phyloP scores from a whole-genome alignment of 371 early-diverging fungal genomes.

The Coelomomyces lativittatus region DNA sequence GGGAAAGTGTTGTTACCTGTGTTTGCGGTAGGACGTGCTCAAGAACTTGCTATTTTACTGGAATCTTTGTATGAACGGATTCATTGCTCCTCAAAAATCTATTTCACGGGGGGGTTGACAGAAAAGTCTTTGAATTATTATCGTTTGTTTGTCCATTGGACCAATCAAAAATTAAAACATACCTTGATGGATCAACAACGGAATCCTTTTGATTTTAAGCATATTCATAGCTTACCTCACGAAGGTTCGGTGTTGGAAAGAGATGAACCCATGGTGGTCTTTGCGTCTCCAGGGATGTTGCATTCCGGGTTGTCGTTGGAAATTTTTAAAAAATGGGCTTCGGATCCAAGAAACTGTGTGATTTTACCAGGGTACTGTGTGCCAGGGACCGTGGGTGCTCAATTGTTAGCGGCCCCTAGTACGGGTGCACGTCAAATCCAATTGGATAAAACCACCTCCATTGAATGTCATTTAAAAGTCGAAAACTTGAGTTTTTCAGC shows the following conservation, averaged over 20 bases:
- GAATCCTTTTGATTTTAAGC: constrained; percentile 87
- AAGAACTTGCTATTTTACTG: constrained; percentile 82
- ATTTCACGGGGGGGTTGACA: constrained; percentile 81
- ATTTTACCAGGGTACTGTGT: constrained; percentile 60
- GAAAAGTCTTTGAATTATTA: constrained; percentile 85
- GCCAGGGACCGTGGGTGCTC: constrained; percentile 84
- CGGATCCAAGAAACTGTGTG: constrained; percentile 19
- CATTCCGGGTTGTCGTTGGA: constrained; percentile 63
- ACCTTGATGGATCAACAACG: constrained; percentile 47
- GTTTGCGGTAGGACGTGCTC: constrained; percentile 89
- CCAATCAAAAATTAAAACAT: constrained; percentile 76
- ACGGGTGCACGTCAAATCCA: background rate
- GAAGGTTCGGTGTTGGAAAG: constrained; percentile 12
- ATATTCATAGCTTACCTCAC: constrained; percentile 50
- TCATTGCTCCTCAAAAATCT: constrained; percentile 68
- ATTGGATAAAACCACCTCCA: constrained; percentile 44
- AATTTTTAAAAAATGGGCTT: constrained; percentile 51
- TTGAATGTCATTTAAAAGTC: constrained; percentile 78
- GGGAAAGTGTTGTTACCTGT: constrained; percentile 91
- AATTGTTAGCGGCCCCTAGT: constrained; percentile 76
- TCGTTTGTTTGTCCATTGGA: constrained; percentile 84
- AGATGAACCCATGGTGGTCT: constrained; percentile 77
- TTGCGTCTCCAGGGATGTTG: constrained; percentile 91
- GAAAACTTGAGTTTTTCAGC: constrained; percentile 93
- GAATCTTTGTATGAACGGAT: constrained; percentile 91